Base-by-base conservation (phyloP, 371 early-diverging fungal genomes). In the Coemansia sp. region DNA sequence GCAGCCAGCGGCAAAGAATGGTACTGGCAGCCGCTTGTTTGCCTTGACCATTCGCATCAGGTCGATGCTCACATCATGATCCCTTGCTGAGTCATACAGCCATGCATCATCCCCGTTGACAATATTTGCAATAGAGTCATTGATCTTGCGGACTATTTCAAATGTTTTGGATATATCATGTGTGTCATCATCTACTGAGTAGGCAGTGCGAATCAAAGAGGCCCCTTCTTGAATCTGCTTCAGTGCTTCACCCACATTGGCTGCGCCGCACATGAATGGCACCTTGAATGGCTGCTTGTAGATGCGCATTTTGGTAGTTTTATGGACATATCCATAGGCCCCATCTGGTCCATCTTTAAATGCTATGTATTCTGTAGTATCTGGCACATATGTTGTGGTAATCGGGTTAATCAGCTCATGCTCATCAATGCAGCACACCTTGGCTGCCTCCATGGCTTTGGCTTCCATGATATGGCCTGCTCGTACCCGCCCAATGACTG, bases 381-480 rank as follows among this genome's bases (percentile, higher is more conserved):
- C n/a, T 6, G 10, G 45, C 3, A 6, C n/a, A n/a, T 45, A 45
- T n/a, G 11, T n/a, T 2, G 1, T 2, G 14, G n/a, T 45, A n/a
- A 45, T 45, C n/a, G 45, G n/a, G n/a, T 14, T 45, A 6, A 45
- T 10, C 10, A 16, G 5, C n/a, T 45, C 45, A n/a, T 88, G 88
- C 81, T 97, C 98, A 68, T 97, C 98, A 82, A 96, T 94, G 81
- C 90, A 92, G 72, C 93, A 93, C 50, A 95, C 84, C 63, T 87
- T 90, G 52, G 95, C 77, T 43, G 84, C 81, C 78, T 96, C 86
- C 62, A 97, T 83, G 77, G 94, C 91, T 83, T 93, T 87, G 30
- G 97, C 98, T 78, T 97, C 98, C 61, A 95, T 93, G 83, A 93
- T 87, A 86, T 97, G 98, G 57, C 98, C 98, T 59, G 95, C 92